Evolutionary conservation across 2,329 filamentous ascomycete species (phyloP).

Genomic region (Fusarium papillatum): DNA sequence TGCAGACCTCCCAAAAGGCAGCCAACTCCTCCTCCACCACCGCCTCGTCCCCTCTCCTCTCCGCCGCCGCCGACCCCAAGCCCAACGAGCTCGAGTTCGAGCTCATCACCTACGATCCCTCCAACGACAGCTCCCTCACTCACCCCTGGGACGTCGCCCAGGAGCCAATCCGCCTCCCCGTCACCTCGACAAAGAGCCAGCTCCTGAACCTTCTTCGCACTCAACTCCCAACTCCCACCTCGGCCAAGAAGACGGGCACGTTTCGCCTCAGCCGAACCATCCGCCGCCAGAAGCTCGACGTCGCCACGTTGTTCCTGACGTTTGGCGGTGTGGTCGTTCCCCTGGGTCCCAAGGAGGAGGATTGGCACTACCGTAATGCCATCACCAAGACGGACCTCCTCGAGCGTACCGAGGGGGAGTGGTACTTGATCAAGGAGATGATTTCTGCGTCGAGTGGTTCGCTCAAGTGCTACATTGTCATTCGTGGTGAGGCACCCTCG

Average conservation of each 20-base stretch:
- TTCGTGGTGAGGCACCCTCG: conserved; percentile 30
- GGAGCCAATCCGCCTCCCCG: conserved; percentile 28
- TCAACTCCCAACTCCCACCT: conserved; percentile 24
- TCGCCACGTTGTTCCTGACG: conserved; percentile 41
- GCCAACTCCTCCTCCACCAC: conserved; percentile 5
- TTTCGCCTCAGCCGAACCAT: conserved; percentile 9
- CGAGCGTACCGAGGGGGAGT: conserved; percentile 41
- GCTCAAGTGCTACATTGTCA: conserved; percentile 43
- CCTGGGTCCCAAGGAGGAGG: conserved; percentile 34
- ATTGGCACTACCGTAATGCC: conserved; percentile 44
- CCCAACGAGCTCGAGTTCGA: conserved; percentile 38
- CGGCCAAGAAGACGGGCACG: conserved; percentile 3
- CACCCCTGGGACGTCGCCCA: conserved; percentile 42
- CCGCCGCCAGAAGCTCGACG: conserved; percentile 36
- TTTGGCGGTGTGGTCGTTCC: conserved; percentile 41
- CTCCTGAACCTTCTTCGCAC: conserved; percentile 42
- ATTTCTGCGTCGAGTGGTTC: conserved; percentile 40
- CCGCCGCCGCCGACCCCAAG: neutral
- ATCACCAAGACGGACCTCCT: conserved; percentile 44
- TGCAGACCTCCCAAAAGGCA: conserved; percentile 15
- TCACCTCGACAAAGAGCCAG: conserved; percentile 38
- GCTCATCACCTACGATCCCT: conserved; percentile 39
- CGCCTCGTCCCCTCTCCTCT: conserved; percentile 2
- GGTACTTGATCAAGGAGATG: conserved; percentile 46
- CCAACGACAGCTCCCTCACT: conserved; percentile 41